phyloP scores from a whole-genome alignment of 176 grass and related monocot genomes.

The Miscanthus lutarioriparius region DNA sequence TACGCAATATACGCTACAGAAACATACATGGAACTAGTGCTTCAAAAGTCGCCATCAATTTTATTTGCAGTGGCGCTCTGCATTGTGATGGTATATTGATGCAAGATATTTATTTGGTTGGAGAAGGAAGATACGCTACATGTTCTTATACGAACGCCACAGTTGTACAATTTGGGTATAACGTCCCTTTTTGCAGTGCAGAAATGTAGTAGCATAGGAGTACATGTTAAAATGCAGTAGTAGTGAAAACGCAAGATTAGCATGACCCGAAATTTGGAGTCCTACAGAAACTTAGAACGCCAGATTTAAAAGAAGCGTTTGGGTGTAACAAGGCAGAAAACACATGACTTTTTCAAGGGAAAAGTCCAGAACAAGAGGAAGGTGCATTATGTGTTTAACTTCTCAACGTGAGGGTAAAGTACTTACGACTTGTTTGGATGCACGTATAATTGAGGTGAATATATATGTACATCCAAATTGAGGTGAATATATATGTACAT shows the following conservation, averaged over 20 bases:
- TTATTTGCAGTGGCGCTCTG: slow-evolving; percentile 49
- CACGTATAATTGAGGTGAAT: too few relatives aligned
- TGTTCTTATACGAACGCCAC: slow-evolving; percentile 43
- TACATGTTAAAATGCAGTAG: neutral
- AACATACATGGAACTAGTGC: slow-evolving; percentile 69
- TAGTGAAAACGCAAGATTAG: neutral
- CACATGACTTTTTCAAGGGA: neutral
- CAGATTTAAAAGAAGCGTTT: neutral
- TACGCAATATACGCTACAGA: slow-evolving; percentile 47
- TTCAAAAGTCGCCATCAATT: slow-evolving; percentile 49
- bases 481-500: too few relatives aligned
- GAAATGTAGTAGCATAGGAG: neutral
- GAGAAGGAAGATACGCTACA: neutral
- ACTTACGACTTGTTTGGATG: too few relatives aligned
- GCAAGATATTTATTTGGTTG: slow-evolving; percentile 49
- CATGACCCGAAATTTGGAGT: too few relatives aligned
- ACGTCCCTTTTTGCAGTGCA: slow-evolving; percentile 52
- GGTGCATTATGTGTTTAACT: neutral
- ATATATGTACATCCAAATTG: too few relatives aligned
- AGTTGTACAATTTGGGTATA: slow-evolving; percentile 25
- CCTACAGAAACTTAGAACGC: neutral
- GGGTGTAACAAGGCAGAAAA: neutral
- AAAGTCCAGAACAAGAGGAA: neutral
- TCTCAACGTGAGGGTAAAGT: neutral
- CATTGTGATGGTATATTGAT: slow-evolving; percentile 47